These are phyloP conservation scores for Rhodosporidiobolus sp. DNA, from an alignment of 768 basidiomycete species.

Conservation along the genomic window DNA sequence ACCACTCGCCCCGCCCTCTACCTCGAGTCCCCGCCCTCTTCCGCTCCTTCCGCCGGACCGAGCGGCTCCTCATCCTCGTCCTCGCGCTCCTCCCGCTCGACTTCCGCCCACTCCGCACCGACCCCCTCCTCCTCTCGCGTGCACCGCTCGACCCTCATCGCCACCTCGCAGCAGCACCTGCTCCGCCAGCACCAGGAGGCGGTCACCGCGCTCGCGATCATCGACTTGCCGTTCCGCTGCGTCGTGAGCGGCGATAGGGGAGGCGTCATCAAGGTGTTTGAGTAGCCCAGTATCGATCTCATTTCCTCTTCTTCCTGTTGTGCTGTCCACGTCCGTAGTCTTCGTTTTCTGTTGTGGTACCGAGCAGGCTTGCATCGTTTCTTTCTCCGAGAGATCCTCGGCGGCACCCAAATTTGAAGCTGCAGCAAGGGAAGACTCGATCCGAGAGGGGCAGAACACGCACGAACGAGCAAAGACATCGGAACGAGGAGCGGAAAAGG, in stretches of 20 bases:
- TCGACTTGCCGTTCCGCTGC: constrained; percentile 89
- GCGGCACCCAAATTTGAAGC: too few species aligned
- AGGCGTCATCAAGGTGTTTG: constrained; percentile 81
- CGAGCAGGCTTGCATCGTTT: too few species aligned
- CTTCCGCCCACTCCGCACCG: neutral
- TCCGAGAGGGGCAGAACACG: too few species aligned
- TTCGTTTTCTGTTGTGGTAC: neutral
- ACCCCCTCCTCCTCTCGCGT: constrained; percentile 54
- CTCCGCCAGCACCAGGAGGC: constrained; percentile 86
- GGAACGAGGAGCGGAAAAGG: too few species aligned
- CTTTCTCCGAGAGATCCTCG: too few species aligned
- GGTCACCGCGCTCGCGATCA: constrained; percentile 75
- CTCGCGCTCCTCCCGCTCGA: constrained; percentile 8
- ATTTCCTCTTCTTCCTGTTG: neutral
- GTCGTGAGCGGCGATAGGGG: constrained; percentile 88
- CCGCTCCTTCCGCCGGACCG: constrained; percentile 55
- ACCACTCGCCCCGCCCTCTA: constrained; percentile 49
- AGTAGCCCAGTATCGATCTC: constrained; percentile 10
- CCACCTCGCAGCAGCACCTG: constrained; percentile 76
- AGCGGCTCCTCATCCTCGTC: constrained; percentile 48
- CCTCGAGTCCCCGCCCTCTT: constrained; percentile 51
- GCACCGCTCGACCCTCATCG: constrained; percentile 70
- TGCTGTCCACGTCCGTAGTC: too few species aligned
- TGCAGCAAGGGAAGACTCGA: too few species aligned
- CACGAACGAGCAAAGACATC: too few species aligned